Percentiles rank a stretch among this genome's conserved stretches.
Evolutionary conservation across 208 protist genomes (phyloP).

Genomic region (Angomonas ambiguus): DNA sequence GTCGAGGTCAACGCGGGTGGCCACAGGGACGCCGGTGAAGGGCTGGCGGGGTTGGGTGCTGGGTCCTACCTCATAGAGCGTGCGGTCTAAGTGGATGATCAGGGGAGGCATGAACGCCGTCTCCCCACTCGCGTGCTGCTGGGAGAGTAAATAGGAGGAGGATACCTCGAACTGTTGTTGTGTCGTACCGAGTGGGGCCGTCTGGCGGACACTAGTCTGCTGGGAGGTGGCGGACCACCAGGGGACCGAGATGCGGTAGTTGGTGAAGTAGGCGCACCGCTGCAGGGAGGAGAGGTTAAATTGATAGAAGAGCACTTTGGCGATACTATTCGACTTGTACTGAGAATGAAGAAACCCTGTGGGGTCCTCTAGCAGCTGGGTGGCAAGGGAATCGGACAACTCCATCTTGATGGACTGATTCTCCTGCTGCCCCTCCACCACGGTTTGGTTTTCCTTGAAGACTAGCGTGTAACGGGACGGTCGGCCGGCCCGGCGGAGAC

Average conservation of each 20-base stretch:
- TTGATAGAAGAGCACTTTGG: constrained; percentile 41
- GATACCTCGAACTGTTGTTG: constrained; percentile 14
- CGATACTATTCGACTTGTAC: constrained; percentile 37
- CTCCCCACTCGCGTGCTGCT: not conserved
- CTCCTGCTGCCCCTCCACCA: constrained; percentile 34
- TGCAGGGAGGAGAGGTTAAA: constrained; percentile 41
- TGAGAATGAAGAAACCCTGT: constrained; percentile 45
- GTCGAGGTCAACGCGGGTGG: not conserved
- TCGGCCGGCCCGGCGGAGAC: constrained; percentile 41
- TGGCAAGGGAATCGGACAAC: constrained; percentile 48
- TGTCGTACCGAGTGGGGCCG: not conserved
- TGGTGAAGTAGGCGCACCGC: constrained; percentile 48
- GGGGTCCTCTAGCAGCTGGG: constrained; percentile 36
- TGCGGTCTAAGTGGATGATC: constrained; percentile 52
- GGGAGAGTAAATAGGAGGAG: constrained; percentile 19
- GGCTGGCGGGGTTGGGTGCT: constrained; percentile 16
- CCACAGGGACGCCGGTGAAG: constrained; percentile 10
- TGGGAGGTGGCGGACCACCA: constrained; percentile 43
- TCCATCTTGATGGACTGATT: constrained; percentile 28
- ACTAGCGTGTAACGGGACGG: constrained; percentile 33
- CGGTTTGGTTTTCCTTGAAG: constrained; percentile 52
- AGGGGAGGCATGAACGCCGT: constrained; percentile 24
- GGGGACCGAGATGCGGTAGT: constrained; percentile 40
- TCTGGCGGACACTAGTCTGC: constrained; percentile 16
- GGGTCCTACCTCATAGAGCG: constrained; percentile 30